Base-by-base conservation (phyloP, 2,329 filamentous ascomycete species). In the Ophiostoma australiae region DNA sequence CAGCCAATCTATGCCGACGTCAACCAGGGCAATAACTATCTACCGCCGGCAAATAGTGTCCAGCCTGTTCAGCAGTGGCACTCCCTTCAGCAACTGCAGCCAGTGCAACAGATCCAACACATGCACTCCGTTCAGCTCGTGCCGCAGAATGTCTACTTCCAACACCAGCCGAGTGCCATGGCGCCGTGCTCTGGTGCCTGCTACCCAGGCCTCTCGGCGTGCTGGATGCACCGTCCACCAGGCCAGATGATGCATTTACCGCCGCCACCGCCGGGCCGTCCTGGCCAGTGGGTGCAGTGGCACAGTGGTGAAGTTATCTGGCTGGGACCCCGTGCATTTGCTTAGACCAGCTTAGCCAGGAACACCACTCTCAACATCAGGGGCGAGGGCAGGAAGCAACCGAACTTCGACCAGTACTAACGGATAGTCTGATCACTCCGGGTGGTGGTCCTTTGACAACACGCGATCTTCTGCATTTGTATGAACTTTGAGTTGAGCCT, bases 221-320 rank as follows among this genome's bases (percentile, higher is more conserved):
- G 73, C 70, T 74, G 72, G 72, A 71, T 74, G 72, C 73, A 74
- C 58, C 70, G 70, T 4, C 66, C 69, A 0, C 44, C 72, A 0
- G 70, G 68, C 6, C 68, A 71, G 20, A 11, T 72, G 4, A 68
- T 69, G 67, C 61, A 41, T 4, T 41, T 74, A 20, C 58, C 68
- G 4, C 67, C 68, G 13, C 72, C 73, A 1, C 66, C 71, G 7
- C 67, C 68, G 1, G 71, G 73, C 0, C 67, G 73, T 1, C 72
- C 71, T 0, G 71, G 71, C 1, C 73, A 74, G 44, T 74, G 72
- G 70, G 63, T 66, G 35, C 63, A 66, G 63, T 66, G 63, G 63
- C 63, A 66, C 4, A 86, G 77, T 0, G 84, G 80, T 77, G 83
- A 86, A 63, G 79, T 78, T 52, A 86, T 83, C 84, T 87, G 86